Conservation (phyloP, 176 grass and related monocot genomes). For the Dactylis glomerata region DNA sequence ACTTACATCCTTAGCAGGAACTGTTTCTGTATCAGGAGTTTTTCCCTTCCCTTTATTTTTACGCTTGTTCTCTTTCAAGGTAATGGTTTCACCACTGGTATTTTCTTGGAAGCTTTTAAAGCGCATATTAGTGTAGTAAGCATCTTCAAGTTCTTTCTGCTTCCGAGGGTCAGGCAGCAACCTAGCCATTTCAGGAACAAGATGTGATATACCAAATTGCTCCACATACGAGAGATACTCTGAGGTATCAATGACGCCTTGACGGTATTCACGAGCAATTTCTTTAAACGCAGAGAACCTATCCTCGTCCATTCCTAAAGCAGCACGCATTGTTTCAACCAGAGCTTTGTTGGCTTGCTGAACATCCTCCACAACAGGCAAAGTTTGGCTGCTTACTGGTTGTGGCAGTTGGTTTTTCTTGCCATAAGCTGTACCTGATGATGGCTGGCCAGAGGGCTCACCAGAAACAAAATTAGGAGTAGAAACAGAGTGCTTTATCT, state of each 20-base stretch:
- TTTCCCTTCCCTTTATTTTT: conserved; percentile 55
- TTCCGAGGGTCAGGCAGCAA: conserved; percentile 76
- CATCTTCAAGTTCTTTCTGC: conserved; percentile 79
- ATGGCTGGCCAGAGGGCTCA: conserved; percentile 37
- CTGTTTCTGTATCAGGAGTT: conserved; percentile 35
- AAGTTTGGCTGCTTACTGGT: conserved; percentile 23
- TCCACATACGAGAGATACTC: conserved; percentile 95
- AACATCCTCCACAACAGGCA: conserved; percentile 45
- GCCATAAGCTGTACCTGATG: conserved; percentile 35
- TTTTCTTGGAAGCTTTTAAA: conserved; percentile 49
- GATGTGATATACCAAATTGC: conserved; percentile 82
- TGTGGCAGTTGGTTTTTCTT: conserved; percentile 19
- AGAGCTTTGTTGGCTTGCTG: conserved; percentile 62
- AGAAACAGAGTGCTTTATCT: conserved; percentile 57
- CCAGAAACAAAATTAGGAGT: conserved; percentile 54
- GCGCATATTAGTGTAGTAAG: conserved; percentile 55
- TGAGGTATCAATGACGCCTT: conserved; percentile 56
- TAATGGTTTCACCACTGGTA: conserved; percentile 18
- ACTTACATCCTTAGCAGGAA: conserved; percentile 40
- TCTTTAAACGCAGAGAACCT: conserved; percentile 72
- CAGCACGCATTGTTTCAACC: conserved; percentile 73
- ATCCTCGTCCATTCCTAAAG: conserved; percentile 72
- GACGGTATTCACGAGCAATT: conserved; percentile 78
- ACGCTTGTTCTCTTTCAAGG: conserved; percentile 29
- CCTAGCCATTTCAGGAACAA: conserved; percentile 83